phyloP scores from a whole-genome alignment of 148 eudicot genomes.

The Chenopodium berlandieri region DNA sequence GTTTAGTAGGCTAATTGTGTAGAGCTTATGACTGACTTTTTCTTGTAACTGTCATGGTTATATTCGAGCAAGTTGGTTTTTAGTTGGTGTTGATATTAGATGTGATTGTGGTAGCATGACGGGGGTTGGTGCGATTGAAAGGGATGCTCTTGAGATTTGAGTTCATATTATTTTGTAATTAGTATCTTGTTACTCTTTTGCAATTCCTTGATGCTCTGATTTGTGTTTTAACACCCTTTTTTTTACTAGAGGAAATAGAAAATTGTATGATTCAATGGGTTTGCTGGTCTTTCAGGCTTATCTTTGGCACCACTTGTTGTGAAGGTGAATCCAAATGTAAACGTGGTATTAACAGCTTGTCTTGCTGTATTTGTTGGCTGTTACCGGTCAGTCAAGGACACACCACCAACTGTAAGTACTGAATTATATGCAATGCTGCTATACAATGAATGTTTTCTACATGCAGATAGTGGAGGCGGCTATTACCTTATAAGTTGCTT shows the following conservation, averaged over 20 bases:
- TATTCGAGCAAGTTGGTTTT: background rate
- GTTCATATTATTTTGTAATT: background rate
- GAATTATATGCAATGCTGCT: background rate
- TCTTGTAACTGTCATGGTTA: background rate
- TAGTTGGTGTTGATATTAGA: background rate
- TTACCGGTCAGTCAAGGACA: slow-evolving; percentile 92
- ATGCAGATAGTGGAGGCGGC: background rate
- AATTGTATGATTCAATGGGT: slow-evolving; percentile 5
- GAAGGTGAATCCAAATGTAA: slow-evolving; percentile 84
- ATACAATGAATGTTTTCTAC: background rate
- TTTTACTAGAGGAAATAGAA: background rate
- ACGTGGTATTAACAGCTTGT: slow-evolving; percentile 91
- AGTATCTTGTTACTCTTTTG: too few relatives aligned
- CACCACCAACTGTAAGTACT: slow-evolving; percentile 87
- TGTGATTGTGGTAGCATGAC: background rate
- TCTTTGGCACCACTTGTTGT: slow-evolving; percentile 83
- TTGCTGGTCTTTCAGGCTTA: slow-evolving; percentile 54
- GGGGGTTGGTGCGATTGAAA: background rate
- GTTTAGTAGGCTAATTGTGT: too few relatives aligned
- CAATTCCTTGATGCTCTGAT: background rate
- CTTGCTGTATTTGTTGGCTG: slow-evolving; percentile 93
- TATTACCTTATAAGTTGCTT: background rate
- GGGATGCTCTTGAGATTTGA: background rate
- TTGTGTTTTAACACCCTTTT: background rate
- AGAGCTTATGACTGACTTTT: too few relatives aligned